Evolutionary conservation across 306 rosid species (phyloP), one percentile per base, ranked within the genome.

Genomic region (Cucumis melo): DNA sequence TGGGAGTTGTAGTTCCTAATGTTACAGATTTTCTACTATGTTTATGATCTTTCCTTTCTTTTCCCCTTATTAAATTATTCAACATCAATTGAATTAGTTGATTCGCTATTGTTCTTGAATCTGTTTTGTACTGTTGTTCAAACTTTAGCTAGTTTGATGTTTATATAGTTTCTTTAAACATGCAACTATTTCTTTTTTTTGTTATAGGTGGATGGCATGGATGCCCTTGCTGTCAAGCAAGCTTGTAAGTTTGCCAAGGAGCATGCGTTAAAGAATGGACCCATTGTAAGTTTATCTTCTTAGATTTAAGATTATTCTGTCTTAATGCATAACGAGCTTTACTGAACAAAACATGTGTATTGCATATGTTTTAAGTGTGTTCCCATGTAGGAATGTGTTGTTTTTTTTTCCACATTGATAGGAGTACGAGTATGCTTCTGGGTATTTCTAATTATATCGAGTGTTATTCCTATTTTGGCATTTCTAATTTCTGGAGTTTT

Each of bases 181-280:
- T 51, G 78, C 36, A 34, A 78, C 34, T 23, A 44, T 24, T 48
- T 34, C 82, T 77, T 72, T 19, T 51, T 73, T 73, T 62, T 76
- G 77, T 61, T 80, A 71, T 85, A 93, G 98, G 96, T 93, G 21
- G 97, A 93, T 81, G 98, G 98, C 66, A 93, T 93, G 98, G 98
- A 93, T 83, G 97, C 84, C 71, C 87, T 93, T 82, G 98, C 98
- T 38, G 97, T 93, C 63, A 93, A 93, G 80, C 97, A 91, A 80
- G 96, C 94, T 73, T 91, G 96, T 90, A 90, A 80, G 72, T 93
- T 90, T 77, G 97, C 92, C n/a, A 93, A 93, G 84, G 98, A 91
- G 80, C 88, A 93, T 83, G 97, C 91, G 80, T 87, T 93, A 87
- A 86, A 90, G 86, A 93, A 91, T 75, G 97, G 98, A 29, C 98